A percentile compares a stretch with the other conserved stretches of the same genome.
Evolutionary conservation across 2,329 filamentous ascomycete species (phyloP).

Genomic region (Bertia moriformis): DNA sequence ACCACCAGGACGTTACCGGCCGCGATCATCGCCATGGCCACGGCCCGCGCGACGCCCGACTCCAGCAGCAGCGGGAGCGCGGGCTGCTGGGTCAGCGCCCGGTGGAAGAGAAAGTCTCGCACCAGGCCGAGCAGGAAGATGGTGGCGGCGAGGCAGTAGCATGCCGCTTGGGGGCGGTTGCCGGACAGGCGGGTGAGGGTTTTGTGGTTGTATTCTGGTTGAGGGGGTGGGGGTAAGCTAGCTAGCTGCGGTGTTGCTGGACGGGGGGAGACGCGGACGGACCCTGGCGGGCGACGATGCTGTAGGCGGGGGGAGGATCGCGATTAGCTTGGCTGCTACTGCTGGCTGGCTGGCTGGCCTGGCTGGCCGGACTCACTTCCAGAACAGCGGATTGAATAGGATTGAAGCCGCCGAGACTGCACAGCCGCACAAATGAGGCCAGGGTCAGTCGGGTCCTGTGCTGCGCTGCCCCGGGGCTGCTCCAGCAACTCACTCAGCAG

Average conservation of each 20-base stretch:
- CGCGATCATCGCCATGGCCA: conserved; percentile 59
- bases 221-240: conserved; percentile 5
- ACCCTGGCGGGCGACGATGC: conserved; percentile 75
- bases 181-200: conserved; percentile 75
- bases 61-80: conserved; percentile 61
- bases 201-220: conserved; percentile 76
- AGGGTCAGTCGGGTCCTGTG: conserved; percentile 19
- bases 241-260: conserved; percentile 6
- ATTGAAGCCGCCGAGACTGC: conserved; percentile 70
- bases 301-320: conserved; percentile 25
- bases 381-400: conserved; percentile 94
- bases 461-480: no score
- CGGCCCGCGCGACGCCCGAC: conserved; percentile 38
- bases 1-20: conserved; percentile 74
- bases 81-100: conserved; percentile 63
- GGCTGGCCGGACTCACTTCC: conserved; percentile 61
- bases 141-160: conserved; percentile 73
- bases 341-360: conserved; percentile 3
- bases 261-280: conserved; percentile 9
- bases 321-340: neutral
- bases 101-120: conserved; percentile 77
- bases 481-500: no score
- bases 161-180: conserved; percentile 63
- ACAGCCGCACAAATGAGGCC: conserved; percentile 7
- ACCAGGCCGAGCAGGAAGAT: conserved; percentile 89